Base-by-base conservation (phyloP, 495 filamentous ascomycete species). In the Rhizodiscina lignyota region DNA sequence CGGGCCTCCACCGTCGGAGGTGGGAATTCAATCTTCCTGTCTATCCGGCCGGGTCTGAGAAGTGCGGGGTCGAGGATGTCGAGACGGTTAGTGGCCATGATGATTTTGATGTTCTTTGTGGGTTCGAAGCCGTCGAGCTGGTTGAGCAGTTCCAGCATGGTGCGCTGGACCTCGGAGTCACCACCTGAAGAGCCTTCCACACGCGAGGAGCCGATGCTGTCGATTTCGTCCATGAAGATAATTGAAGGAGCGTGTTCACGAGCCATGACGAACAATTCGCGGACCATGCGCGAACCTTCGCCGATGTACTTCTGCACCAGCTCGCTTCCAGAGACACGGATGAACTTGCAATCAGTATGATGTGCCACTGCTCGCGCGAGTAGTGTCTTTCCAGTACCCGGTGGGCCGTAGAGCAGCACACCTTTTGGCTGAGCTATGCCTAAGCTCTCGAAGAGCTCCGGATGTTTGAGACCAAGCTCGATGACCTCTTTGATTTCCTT, bases 401-500 rank as follows among this genome's bases (percentile, higher is more conserved):
- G 89, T 12, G 89, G 89, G 0, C 89, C 89, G 53, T 99, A 99
- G 16, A 99, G 75, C 32, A 99, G 70, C 18, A 99, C 89, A 52
- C 89, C 89, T 56, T 96, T 96, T 6, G 89, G 89, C 47, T 96
- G 89, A 37, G 91, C 91, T 47, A 99, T 99, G 41, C 89, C 89
- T 39, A 99, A 76, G 18, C 85, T 93, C 64, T 99, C 89, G 60
- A 99, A 99, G 33, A 99, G 70, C 59, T 99, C 89, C 2, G 89
- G 89, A 54, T 99, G 89, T 63, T 96, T 93, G 38, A 99, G 70
- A 36, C 89, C 89, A 21, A 99, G 79, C 63, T 99, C 89, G 56
- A 99, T 96, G 36, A 99, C 89, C 56, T 99, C 89, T 63, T 99
- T 99, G 66, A 99, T 99, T 60, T 99, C 91, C 66, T 99, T 96